A percentile compares a stretch with the other conserved stretches of the same genome.
Evolutionary conservation across 441 rosid species (phyloP).

Genomic region (Capsella rubella): DNA sequence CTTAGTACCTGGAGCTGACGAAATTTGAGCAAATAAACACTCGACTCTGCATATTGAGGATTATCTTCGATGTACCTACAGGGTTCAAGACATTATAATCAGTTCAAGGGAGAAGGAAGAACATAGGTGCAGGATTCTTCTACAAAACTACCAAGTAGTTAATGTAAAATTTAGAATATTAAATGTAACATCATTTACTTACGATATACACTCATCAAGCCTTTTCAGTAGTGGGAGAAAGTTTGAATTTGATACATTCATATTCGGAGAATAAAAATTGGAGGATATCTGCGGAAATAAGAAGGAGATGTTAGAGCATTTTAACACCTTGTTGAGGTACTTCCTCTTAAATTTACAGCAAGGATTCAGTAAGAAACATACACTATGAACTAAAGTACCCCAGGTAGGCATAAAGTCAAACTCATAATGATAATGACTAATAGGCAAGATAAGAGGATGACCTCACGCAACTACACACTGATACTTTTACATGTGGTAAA

Average conservation of each 20-base stretch:
- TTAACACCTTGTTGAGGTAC: conserved; percentile 26
- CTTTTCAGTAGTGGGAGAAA: conserved; percentile 92
- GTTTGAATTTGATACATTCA: conserved; percentile 82
- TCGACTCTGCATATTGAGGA: conserved; percentile 95
- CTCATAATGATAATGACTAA: not conserved
- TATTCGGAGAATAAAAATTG: conserved; percentile 86
- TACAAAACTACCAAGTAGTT: conserved; percentile 10
- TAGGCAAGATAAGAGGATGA: not conserved
- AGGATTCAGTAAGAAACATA: conserved; percentile 21
- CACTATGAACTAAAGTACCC: conserved; percentile 21
- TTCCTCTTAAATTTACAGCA: conserved; percentile 16
- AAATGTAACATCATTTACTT: conserved; percentile 49
- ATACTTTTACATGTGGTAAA: conserved; percentile 24
- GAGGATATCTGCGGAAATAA: conserved; percentile 71
- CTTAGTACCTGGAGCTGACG: conserved; percentile 91
- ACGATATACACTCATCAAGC: conserved; percentile 95
- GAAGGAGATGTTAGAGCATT: conserved; percentile 18
- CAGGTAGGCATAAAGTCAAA: conserved; percentile 1
- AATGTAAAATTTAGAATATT: conserved; percentile 22
- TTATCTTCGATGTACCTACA: conserved; percentile 86
- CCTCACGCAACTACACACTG: conserved; percentile 20
- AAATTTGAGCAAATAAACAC: conserved; percentile 93
- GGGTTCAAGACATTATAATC: not conserved
- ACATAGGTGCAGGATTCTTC: not conserved
- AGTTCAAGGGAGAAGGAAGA: conserved; percentile 8